These are phyloP conservation scores for Kurtzmaniella natalensis DNA, from an alignment of 1,139 yeast genomes.

Conservation along the genomic window DNA sequence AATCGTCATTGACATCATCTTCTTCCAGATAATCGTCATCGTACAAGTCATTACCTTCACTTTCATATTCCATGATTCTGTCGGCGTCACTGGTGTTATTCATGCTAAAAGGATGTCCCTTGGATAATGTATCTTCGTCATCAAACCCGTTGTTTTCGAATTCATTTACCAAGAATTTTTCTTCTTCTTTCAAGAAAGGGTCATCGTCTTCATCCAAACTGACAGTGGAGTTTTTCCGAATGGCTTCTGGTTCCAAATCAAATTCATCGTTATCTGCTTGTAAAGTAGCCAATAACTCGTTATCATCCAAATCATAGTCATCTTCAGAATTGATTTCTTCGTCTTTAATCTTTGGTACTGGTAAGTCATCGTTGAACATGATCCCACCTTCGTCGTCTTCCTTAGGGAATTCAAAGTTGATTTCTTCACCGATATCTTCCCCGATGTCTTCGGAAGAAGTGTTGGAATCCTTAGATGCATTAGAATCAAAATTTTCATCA, in stretches of 20 bases:
- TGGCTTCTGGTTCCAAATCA: constrained; percentile 18
- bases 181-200: constrained; percentile 44
- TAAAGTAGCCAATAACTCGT: constrained; percentile 62
- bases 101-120: constrained; percentile 22
- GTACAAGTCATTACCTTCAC: constrained; percentile 19
- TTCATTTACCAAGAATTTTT: constrained; percentile 43
- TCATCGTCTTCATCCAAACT: constrained; percentile 52
- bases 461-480: background rate
- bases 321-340: constrained; percentile 60
- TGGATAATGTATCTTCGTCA: constrained; percentile 24
- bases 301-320: constrained; percentile 68
- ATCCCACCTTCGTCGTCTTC: constrained; percentile 3
- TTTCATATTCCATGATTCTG: constrained; percentile 28
- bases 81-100: constrained; percentile 17
- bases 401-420: constrained; percentile 12
- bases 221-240: constrained; percentile 41
- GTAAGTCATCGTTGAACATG: constrained; percentile 13
- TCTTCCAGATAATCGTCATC: constrained; percentile 15
- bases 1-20: constrained; percentile 27
- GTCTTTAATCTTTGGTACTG: constrained; percentile 50
- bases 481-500: constrained; percentile 10
- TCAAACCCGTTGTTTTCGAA: constrained; percentile 48
- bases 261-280: constrained; percentile 64
- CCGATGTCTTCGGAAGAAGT: constrained; percentile 16
- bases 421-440: constrained; percentile 72